A percentile compares a stretch with the other conserved stretches of the same genome.
These are phyloP conservation scores for Diplodia sapinea DNA, from an alignment of 2,329 filamentous ascomycete genomes.

Conservation along the genomic window DNA sequence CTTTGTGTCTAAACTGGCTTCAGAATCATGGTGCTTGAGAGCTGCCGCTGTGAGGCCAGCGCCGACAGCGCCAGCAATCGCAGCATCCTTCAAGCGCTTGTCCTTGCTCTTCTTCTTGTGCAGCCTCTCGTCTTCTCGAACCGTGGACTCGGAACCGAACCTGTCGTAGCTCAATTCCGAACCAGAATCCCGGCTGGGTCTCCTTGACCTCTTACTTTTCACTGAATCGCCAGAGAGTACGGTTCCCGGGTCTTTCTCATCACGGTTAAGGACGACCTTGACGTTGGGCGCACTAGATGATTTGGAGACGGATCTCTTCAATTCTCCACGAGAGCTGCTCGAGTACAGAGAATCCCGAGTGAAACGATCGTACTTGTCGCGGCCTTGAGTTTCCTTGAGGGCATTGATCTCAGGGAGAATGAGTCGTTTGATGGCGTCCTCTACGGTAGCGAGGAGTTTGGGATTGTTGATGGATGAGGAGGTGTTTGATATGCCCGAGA, in stretches of 20 bases:
- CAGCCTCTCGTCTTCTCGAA: slow-evolving; percentile 55
- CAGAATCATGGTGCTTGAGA: slow-evolving; percentile 69
- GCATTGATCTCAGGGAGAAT: slow-evolving; percentile 92
- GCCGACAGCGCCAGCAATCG: slow-evolving; percentile 59
- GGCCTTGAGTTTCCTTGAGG: slow-evolving; percentile 82
- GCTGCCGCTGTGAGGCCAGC: slow-evolving; percentile 67
- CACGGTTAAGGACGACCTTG: slow-evolving; percentile 64
- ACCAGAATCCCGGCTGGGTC: slow-evolving; percentile 58
- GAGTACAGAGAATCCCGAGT: slow-evolving; percentile 65
- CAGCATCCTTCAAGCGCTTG: slow-evolving; percentile 57
- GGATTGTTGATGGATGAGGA: slow-evolving; percentile 92
- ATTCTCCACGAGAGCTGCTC: slow-evolving; percentile 55
- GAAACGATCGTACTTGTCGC: slow-evolving; percentile 71
- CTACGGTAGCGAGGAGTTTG: slow-evolving; percentile 86
- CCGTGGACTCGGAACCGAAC: slow-evolving; percentile 40
- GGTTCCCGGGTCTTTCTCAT: slow-evolving; percentile 64
- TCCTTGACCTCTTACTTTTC: slow-evolving; percentile 59
- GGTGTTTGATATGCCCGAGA: slow-evolving; percentile 58
- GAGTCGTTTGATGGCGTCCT: slow-evolving; percentile 87
- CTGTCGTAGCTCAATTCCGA: slow-evolving; percentile 50
- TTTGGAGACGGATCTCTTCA: slow-evolving; percentile 62
- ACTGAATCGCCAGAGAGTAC: slow-evolving; percentile 62
- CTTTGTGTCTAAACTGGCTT: slow-evolving; percentile 59
- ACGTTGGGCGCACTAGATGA: slow-evolving; percentile 67
- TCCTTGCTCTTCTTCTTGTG: slow-evolving; percentile 62